These are phyloP conservation scores for Chlorella ohadii DNA, from an alignment of 139 green algal genomes.

Conservation along the genomic window DNA sequence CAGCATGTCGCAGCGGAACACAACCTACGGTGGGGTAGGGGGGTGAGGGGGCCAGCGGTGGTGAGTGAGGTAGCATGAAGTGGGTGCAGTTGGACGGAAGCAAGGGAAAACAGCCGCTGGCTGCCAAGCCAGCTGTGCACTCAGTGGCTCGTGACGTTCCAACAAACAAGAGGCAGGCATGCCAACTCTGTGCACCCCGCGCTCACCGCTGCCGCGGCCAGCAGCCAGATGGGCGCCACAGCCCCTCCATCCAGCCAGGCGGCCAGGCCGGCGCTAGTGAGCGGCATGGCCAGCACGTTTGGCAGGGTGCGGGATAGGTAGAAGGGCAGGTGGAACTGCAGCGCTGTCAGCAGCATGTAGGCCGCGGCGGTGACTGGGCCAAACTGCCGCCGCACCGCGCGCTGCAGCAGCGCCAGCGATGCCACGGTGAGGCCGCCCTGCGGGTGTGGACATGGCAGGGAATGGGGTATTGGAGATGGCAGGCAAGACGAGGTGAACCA, in stretches of 20 bases:
- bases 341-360: conserved; percentile 54
- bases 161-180: not conserved
- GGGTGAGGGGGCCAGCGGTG: not conserved
- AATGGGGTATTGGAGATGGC: not conserved
- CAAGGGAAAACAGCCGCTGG: not conserved
- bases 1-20: conserved; percentile 84
- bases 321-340: conserved; percentile 90
- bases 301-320: conserved; percentile 81
- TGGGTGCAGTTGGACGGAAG: not conserved
- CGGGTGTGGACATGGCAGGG: not conserved
- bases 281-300: conserved; percentile 79
- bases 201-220: conserved; percentile 46
- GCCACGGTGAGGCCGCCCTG: conserved; percentile 39
- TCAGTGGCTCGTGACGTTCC: no score
- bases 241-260: conserved; percentile 50
- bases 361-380: conserved; percentile 21
- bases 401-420: conserved; percentile 36
- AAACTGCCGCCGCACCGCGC: not conserved
- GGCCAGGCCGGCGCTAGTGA: conserved; percentile 57
- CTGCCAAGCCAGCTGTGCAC: no score
- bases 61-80: not conserved
- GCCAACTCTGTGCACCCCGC: no score
- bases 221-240: conserved; percentile 28
- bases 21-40: conserved; percentile 40
- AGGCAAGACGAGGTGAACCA: not conserved